These are phyloP conservation scores for Articulospora tetracladia DNA, from an alignment of 495 filamentous ascomycete species.

Conservation along the genomic window DNA sequence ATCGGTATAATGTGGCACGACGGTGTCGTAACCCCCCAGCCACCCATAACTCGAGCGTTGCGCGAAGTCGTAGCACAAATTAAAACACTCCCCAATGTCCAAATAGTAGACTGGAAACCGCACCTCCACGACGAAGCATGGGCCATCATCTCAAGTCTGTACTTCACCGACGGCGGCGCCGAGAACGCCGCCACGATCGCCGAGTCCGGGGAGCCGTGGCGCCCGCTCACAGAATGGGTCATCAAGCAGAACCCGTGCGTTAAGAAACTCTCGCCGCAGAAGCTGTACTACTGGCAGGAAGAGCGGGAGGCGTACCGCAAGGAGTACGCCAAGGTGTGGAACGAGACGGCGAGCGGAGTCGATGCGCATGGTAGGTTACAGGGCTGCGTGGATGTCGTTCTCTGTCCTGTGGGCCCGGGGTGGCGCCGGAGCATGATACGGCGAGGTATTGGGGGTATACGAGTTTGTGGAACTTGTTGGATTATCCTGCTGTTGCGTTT, in stretches of 20 bases:
- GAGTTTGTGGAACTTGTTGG: constrained; percentile 60
- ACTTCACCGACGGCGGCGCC: constrained; percentile 51
- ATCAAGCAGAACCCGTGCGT: constrained; percentile 46
- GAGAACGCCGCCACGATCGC: constrained; percentile 41
- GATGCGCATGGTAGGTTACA: constrained; percentile 11
- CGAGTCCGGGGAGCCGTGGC: constrained; percentile 48
- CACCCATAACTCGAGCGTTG: constrained; percentile 45
- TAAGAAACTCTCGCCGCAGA: constrained; percentile 29
- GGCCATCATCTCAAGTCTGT: constrained; percentile 46
- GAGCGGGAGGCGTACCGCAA: constrained; percentile 23
- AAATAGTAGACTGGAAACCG: constrained; percentile 28
- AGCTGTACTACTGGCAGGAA: constrained; percentile 22
- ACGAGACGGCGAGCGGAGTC: constrained; percentile 17
- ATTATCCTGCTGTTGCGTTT: constrained; percentile 53
- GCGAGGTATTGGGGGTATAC: constrained; percentile 62
- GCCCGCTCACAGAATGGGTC: constrained; percentile 54
- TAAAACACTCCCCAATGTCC: constrained; percentile 33
- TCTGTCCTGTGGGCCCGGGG: constrained; percentile 55
- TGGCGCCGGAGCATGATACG: constrained; percentile 49
- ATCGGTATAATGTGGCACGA: constrained; percentile 52
- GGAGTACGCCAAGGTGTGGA: constrained; percentile 27
- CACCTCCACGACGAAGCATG: constrained; percentile 33
- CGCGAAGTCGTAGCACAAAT: constrained; percentile 35
- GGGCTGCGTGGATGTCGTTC: constrained; percentile 49
- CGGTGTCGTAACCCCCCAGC: constrained; percentile 51